These are phyloP conservation scores for Isabelozyma pseudorhagii DNA, from an alignment of 805 yeast species.

Conservation along the genomic window DNA sequence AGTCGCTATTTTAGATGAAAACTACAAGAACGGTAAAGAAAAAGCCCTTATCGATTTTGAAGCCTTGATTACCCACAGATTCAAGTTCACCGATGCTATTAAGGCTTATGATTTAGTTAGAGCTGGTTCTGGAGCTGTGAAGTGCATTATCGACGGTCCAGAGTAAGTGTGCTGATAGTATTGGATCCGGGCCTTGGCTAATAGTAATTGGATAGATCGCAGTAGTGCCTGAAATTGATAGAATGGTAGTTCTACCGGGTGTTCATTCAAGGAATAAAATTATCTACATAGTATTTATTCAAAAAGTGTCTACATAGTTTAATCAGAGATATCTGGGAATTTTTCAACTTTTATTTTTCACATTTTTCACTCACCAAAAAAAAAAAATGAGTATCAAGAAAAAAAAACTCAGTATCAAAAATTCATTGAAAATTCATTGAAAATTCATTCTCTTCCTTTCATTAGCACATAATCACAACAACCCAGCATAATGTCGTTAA, in stretches of 20 bases:
- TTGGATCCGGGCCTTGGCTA: too few relatives aligned
- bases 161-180: constrained; percentile 16
- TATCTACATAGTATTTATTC: too few relatives aligned
- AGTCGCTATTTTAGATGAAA: constrained; percentile 61
- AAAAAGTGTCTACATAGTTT: background rate
- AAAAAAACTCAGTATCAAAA: background rate
- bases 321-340: background rate
- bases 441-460: background rate
- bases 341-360: background rate
- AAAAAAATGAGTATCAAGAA: background rate
- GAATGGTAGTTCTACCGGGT: too few relatives aligned
- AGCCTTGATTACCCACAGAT: constrained; percentile 53
- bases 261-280: too few relatives aligned
- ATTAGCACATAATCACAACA: background rate
- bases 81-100: constrained; percentile 49
- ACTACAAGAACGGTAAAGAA: constrained; percentile 40
- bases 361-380: background rate
- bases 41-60: constrained; percentile 56
- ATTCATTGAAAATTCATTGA: background rate
- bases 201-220: background rate
- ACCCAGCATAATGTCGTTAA: constrained; percentile 17
- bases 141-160: constrained; percentile 83
- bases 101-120: constrained; percentile 73
- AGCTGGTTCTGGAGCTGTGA: constrained; percentile 66
- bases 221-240: too few relatives aligned